Base-by-base conservation (phyloP, 1,284 basidiomycete genomes). In the Cryptococcus deneoformans region DNA sequence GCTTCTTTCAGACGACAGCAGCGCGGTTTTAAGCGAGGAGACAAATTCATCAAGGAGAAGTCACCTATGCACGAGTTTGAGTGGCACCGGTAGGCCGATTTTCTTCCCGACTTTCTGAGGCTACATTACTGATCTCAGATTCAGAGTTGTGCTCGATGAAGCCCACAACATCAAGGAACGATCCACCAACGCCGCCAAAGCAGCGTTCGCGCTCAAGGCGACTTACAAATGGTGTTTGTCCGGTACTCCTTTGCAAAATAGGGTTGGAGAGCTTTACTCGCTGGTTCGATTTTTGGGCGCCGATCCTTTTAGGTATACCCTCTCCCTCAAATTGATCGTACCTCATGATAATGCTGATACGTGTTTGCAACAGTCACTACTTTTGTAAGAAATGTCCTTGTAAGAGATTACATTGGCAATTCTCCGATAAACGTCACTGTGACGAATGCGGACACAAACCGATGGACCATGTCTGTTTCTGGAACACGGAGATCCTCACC, bases 151-250 rank as follows among this genome's bases (percentile, higher is more conserved):
- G 12, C 85, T 99, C 45, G 96, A 99, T 69, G 96, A 99, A 79
- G 95, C 95, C 6, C 96, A 99, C 77, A 97, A 96, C 73, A 99
- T 96, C 80, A 95, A 94, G 75, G 95, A 99, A 73, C 85, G 96
- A 12, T 80, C 86, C 1, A 95, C 92, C 1, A 98, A 97, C 72
- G 98, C 95, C 0, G 94, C 96, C 2, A 98, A 97, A 77, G 93
- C 92, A 9, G 85, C 92, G 0, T 99, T 99, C 72, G 90, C 92
- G 52, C 81, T 99, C 5, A 78, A 88, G 66, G 86, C 88, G 56
- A 84, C 85, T 58, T 92, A 86, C 66, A 86, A 86, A 61, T 99
- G 96, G 96, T 99, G 96, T 77, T 81, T 99, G 37, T 97, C 93
- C 34, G 96, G 95, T n/a, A 97, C 94, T n/a, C 94, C 92, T 0